Conservation (phyloP, 2,329 filamentous ascomycete genomes). For the Colletotrichum kahawae region DNA sequence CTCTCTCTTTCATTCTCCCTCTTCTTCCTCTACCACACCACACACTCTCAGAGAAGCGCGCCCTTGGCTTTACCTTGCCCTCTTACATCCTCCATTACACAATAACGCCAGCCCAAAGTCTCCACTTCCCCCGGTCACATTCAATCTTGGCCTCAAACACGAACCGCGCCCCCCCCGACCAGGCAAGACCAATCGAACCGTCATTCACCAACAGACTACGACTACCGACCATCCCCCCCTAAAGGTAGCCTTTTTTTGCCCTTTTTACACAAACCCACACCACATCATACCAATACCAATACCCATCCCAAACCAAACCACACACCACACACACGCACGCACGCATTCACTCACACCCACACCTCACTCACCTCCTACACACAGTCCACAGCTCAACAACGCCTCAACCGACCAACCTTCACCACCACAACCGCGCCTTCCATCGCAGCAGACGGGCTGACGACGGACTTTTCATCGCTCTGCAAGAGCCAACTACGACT, state of each 20-base stretch:
- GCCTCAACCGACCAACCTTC: not conserved
- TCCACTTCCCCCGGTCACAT: conserved; percentile 8
- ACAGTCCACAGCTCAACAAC: not conserved
- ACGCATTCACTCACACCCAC: not conserved
- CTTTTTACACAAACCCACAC: conserved; percentile 3
- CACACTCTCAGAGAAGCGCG: not conserved
- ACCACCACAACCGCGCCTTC: not conserved
- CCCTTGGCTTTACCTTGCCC: not conserved
- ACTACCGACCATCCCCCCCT: not conserved
- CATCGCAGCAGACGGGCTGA: not conserved
- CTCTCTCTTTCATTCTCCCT: not conserved
- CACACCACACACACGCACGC: not conserved
- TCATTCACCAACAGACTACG: not conserved
- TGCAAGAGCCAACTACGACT: not conserved
- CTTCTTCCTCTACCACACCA: not conserved
- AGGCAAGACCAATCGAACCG: not conserved
- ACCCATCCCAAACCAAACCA: not conserved
- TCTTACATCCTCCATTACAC: not conserved
- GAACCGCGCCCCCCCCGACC: conserved; percentile 10
- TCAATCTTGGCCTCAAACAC: conserved; percentile 20
- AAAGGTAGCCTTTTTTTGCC: not conserved
- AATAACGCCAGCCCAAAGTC: not conserved
- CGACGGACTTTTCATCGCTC: not conserved
- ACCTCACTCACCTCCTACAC: not conserved
- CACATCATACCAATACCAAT: not conserved